Evolutionary conservation across 192 early-diverging fungal genomes (phyloP), one percentile per base, ranked within the genome.

Genomic region (Coemansia sp.): DNA sequence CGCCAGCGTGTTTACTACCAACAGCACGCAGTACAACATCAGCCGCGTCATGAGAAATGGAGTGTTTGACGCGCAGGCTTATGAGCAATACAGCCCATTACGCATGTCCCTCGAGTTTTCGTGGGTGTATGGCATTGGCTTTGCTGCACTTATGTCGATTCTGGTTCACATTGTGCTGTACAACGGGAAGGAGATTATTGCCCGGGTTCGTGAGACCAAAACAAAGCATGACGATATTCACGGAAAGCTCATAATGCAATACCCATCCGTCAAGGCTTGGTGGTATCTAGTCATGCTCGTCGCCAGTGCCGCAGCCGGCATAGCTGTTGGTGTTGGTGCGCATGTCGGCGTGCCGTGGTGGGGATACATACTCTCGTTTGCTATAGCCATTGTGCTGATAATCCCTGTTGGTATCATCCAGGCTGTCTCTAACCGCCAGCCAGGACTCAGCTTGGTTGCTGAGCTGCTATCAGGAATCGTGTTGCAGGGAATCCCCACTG

Each of bases 401-500:
- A 78, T 94, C 8, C 93, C 93, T 0, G 86, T 96, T 24, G 95
- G 93, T 63, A 89, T 94, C 33, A 88, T 96, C 62, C 79, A 83
- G 53, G 90, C 89, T 21, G 84, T 95, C 11, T 89, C 93, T n/a
- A 94, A 94, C 66, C 79, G 83, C 28, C 83, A 86, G 59, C 85
- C 92, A 11, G 88, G 88, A 31, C 77, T 93, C 23, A 94, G 93
- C 66, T 87, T 96, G 39, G 75, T 95, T 28, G 89, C 89, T 39
- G 92, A 96, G 74, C 84, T 93, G 37, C 77, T 95, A n/a, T 88
- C 86, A 9, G 94, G 94, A 39, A 87, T 89, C 18, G 83, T 92
- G 10, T 69, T 90, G 4, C 92, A 91, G 33, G 94, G 93, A 11
- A 76, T 92, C 20, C 86, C 92, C 20, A 89, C 92, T 20, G 89